Base-by-base conservation (phyloP, 164 flowering plant species). In the Chimonanthus salicifolius region DNA sequence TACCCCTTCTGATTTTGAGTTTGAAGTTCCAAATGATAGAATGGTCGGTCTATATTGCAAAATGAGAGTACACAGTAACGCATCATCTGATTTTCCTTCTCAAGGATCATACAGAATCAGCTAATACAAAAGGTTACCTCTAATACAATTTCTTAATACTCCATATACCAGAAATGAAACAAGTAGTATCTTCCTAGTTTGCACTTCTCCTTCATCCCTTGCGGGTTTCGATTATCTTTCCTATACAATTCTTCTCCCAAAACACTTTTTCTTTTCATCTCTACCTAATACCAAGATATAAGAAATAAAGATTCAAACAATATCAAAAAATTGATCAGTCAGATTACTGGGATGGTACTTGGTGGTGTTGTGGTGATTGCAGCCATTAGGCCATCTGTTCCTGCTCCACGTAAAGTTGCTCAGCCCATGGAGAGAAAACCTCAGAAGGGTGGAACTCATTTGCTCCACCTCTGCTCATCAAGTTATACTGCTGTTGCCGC, bases 331-430 rank as follows among this genome's bases (percentile, higher is more conserved):
- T 71, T 71, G 33, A 33, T 33, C 33, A 66, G 81, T 83, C 71
- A 84, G 80, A 67, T 71, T 74, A 62, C 33, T 33, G 33, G 33
- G 67, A 58, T 33, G 33, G 33, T 33, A 33, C 33, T 33, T 33
- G 33, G 33, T 33, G 33, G 33, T 33, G 33, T 33, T 33, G 33
- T 33, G 33, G 47, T 47, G 67, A 70, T 44, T 89, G 78, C 90
- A 51, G 92, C 92, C 85, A 88, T 33, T 33, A 33, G 33, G 33
- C 95, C 84, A 89, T 81, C 85, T 88, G 95, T 86, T 91, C 95
- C 81, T 87, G 93, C 80, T 94, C 97, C 84, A 85, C 87, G 84
- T 88, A 90, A 89, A 91, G 47, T 72, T 88, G 95, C 85, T 90
- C 94, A 75, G 80, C 76, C 93, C 94, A 88, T 3, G 85, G 82